Conservation (phyloP, 108 stramenopile species). For the Epipyxis sp. region DNA sequence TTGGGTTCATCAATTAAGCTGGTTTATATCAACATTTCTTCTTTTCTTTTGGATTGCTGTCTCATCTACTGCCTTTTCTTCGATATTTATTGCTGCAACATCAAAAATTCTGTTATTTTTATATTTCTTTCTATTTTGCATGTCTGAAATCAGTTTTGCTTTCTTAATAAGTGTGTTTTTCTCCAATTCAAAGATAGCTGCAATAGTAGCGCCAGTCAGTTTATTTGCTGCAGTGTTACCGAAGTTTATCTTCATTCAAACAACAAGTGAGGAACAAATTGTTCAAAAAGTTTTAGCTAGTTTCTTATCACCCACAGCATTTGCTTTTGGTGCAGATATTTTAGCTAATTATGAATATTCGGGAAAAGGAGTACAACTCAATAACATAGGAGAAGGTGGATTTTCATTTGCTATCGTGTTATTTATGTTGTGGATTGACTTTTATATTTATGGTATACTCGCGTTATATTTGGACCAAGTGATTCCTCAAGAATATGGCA, state of each 20-base stretch:
- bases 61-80: slow-evolving; percentile 3
- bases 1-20: slow-evolving; percentile 50
- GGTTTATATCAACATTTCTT: slow-evolving; percentile 45
- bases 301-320: slow-evolving; percentile 59
- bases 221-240: slow-evolving; percentile 60
- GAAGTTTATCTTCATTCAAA: slow-evolving; percentile 25
- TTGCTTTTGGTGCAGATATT: slow-evolving; percentile 66
- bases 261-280: not conserved
- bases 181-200: slow-evolving; percentile 58
- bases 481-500: slow-evolving; percentile 48
- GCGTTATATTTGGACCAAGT: slow-evolving; percentile 51
- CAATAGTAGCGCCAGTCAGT: slow-evolving; percentile 55
- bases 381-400: slow-evolving; percentile 52
- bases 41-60: slow-evolving; percentile 51
- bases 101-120: slow-evolving; percentile 41
- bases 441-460: slow-evolving; percentile 36
- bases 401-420: slow-evolving; percentile 49
- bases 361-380: slow-evolving; percentile 50
- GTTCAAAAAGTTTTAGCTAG: slow-evolving; percentile 50
- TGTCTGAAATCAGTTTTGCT: slow-evolving; percentile 47
- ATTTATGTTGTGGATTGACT: slow-evolving; percentile 44
- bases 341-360: slow-evolving; percentile 64
- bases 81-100: slow-evolving; percentile 39
- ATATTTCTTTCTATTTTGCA: slow-evolving; percentile 48
- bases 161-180: slow-evolving; percentile 54